Base-by-base conservation (phyloP, 2,329 filamentous ascomycete species). In the Ophiostoma australiae region DNA sequence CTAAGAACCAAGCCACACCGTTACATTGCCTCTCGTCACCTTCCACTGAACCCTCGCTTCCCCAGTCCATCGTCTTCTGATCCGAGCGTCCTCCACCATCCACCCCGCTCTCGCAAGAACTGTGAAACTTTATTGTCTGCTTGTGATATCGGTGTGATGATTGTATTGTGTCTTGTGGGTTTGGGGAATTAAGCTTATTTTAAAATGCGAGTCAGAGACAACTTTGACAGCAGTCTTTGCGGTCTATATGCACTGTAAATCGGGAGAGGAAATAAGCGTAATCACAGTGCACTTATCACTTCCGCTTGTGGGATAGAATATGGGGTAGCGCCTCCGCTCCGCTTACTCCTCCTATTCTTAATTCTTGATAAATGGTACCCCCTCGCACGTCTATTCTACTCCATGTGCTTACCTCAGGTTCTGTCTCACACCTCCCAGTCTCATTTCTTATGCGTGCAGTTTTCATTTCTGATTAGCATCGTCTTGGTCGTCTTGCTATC, bases 311-410 rank as follows among this genome's bases (percentile, higher is more conserved):
- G 52, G 17, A 27, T 27, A 27, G 52, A 58, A 27, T 58, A 58
- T 27, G 52, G 52, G 52, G 52, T 58, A 58, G 52, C 52, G n/a
- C 27, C 52, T 58, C 52, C 52, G 27, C 52, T 58, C 52, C 52
- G 52, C 52, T 58, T 31, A 58, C 23, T 23, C n/a, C 23, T 31
- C 52, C 52, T 58, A 27, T 48, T 48, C 20, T 17, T 44, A 31
- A 58, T 8, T 27, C 52, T 27, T 31, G 27, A 31, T 31, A 27
- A 58, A 58, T 27, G 4, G 27, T 58, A 58, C 52, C 52, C 52
- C 52, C 52, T 58, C 52, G n/a, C 52, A 48, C 6, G n/a, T 58
- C 52, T 27, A 58, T 58, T 58, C 52, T 58, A 58, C 52, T 58
- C n/a, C 52, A 27, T 58, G 23, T 58, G 23, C 52, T 58, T 58